Evolutionary conservation across 2,329 filamentous ascomycete genomes (phyloP), one percentile per base, ranked within the genome.

Genomic region (Neonectria magnoliae): DNA sequence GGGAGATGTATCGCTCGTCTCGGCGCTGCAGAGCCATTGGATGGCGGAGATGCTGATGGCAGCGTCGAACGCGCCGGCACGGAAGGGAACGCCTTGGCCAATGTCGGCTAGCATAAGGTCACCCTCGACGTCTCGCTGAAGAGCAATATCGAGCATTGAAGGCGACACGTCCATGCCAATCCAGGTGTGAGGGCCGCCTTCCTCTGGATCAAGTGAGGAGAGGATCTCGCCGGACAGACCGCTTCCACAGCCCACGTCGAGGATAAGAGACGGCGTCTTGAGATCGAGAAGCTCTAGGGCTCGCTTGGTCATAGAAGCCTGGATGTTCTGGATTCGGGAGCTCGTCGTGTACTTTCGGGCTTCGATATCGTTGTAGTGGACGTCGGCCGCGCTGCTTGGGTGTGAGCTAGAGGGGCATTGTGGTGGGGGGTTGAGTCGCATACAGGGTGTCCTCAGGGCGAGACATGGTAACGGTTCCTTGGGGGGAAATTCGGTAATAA

Each of bases 11-110:
- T 97, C 93, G 76, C 89, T 93, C 64, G 88, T 92, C 79, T 98
- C 96, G 44, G 95, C 96, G 79, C 97, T 98, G 80, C 96, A 99
- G 31, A 99, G 85, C 96, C 96, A 99, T 80, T 99, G 96, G n/a
- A 99, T 92, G 1, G 96, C 96, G 71, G 90, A 93, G 77, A 99
- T 98, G 75, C 90, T 94, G 73, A 99, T 94, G 22, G 96, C 96
- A 0, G 95, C 96, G 77, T 99, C 96, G 76, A 99, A 99, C 0
- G 91, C 89, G 33, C 96, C 96, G 0, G 96, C 88, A 16, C 96
- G 90, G 78, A 99, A 99, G 0, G 96, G 96, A 0, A 99, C 89
- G 1, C 96, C 96, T 76, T 99, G 96, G 0, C 96, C 96, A 55
- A 98, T 97, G 75, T 99, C 96, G 4, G 94, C 93, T 1, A 99